Base-by-base conservation (phyloP, 139 green algal genomes). In the Ettlia oleoabundans region DNA sequence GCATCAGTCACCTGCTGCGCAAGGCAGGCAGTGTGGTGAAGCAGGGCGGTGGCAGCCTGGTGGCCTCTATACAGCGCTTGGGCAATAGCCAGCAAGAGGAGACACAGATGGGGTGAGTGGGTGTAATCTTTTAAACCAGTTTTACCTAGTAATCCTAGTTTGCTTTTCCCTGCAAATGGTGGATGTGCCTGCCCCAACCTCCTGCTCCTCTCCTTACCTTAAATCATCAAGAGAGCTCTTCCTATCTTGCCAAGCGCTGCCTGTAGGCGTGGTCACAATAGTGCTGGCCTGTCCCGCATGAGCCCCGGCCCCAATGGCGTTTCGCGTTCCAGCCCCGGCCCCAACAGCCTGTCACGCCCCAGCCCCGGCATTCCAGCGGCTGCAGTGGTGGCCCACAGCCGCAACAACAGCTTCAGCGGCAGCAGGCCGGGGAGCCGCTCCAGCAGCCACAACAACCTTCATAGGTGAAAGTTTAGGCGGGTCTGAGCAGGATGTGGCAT, bases 1-100 rank as follows among this genome's bases (percentile, higher is more conserved):
- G 75, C 38, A 30, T 81, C 28, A 55, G 75, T 40, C 55, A 30
- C 75, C 58, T 81, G 55, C 75, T 81, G 75, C 75, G 75, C 75
- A 81, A 81, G 75, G 58, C 58, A 10, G 75, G 41, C 4, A 61
- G 15, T 4, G 58, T 37, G 15, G 58, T 81, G 58, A 81, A 81
- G 38, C 58, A 62, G 58, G 40, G 75, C 75, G 19, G 75, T 58
- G 58, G 37, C 37, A n/a, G 13, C 30, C 55, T 81, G n/a, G 37
- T 68, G 55, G 58, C 58, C 15, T 70, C 58, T 40, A 81, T 81
- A 38, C 63, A 71, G 38, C 58, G 47, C 3, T 15, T 70, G 75
- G 75, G 75, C 28, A 70, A 24, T 55, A 58, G 38, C 28, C 58
- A 71, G 40, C 58, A 81, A 40, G 58, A 81, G 58, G 58, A 51